phyloP scores from a whole-genome alignment of 331 rosid species.

The Pyrus hybrid region DNA sequence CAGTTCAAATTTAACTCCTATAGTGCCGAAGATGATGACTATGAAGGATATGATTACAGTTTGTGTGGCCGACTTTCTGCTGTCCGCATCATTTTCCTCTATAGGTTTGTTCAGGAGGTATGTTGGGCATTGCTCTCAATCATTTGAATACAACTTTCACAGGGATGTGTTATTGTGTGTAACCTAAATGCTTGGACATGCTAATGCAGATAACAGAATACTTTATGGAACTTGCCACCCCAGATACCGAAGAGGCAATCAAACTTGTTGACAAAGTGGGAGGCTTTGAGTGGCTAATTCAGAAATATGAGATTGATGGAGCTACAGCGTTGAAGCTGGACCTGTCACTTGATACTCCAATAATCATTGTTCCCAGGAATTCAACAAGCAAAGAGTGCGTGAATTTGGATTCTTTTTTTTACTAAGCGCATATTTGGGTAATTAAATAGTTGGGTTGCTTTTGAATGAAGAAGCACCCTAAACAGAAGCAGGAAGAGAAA shows the following conservation, averaged over 20 bases:
- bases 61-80: conserved; percentile 91
- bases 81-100: conserved; percentile 89
- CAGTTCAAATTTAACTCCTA: conserved; percentile 90
- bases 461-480: neutral
- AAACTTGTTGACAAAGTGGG: conserved; percentile 97
- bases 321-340: conserved; percentile 85
- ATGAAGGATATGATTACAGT: conserved; percentile 84
- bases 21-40: conserved; percentile 82
- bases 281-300: conserved; percentile 92
- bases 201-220: conserved; percentile 64
- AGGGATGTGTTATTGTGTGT: neutral
- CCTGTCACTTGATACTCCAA: conserved; percentile 90
- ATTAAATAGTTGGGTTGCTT: neutral
- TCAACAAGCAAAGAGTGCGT: conserved; percentile 90
- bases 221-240: conserved; percentile 96
- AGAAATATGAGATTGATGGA: conserved; percentile 94
- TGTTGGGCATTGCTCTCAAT: conserved; percentile 5
- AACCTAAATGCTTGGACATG: neutral
- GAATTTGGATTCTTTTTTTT: conserved; percentile 4
- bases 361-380: conserved; percentile 76
- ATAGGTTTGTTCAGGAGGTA: conserved; percentile 99
- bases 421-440: neutral
- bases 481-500: too few relatives aligned
- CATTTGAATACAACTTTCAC: neutral
- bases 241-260: conserved; percentile 79